phyloP scores from a whole-genome alignment of 164 flowering plant species.

The Litsea cubeba region DNA sequence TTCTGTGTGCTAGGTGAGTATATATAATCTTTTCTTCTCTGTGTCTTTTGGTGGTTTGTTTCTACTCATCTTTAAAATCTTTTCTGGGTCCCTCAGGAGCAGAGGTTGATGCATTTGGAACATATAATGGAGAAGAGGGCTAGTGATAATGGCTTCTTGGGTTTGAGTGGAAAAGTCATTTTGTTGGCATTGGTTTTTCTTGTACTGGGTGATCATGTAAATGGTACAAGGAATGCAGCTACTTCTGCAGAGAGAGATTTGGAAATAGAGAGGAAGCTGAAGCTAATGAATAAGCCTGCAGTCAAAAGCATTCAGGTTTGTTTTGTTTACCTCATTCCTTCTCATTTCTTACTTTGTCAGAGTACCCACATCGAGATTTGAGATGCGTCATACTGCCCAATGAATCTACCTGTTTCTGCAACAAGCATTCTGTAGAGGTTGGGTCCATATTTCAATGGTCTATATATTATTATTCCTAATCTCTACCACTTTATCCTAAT shows the following conservation, averaged over 20 bases:
- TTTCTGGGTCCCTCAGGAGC: too few species aligned
- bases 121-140: neutral
- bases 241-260: neutral
- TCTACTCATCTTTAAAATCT: neutral
- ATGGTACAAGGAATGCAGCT: neutral
- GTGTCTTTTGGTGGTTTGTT: neutral
- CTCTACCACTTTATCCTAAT: too few species aligned
- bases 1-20: too few species aligned
- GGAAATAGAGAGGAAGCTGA: slow-evolving; percentile 2
- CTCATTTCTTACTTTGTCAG: neutral
- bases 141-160: neutral
- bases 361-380: too few species aligned
- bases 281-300: slow-evolving; percentile 3
- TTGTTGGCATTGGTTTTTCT: neutral
- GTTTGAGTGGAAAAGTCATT: neutral
- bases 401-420: too few species aligned
- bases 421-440: too few species aligned
- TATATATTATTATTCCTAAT: too few species aligned
- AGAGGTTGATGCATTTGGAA: neutral
- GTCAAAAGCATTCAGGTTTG: slow-evolving; percentile 8
- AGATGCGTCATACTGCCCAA: too few species aligned
- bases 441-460: too few species aligned
- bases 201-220: neutral
- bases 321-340: neutral
- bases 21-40: neutral